Base-by-base conservation (phyloP, 805 yeast genomes). In the Naumovozyma baii region DNA sequence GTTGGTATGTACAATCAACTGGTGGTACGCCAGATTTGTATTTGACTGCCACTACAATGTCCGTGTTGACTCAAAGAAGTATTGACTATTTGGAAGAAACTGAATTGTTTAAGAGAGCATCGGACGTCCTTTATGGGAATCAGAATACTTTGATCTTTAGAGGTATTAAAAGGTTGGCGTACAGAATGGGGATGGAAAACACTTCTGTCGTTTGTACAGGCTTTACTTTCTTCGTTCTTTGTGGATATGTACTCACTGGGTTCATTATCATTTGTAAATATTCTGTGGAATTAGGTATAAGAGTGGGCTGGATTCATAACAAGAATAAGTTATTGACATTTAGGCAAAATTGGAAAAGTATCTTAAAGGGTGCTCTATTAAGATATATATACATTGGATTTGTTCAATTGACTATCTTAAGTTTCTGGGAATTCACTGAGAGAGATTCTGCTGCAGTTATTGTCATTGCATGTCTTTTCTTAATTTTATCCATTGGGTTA, bases 391-490 rank as follows among this genome's bases (percentile, higher is more conserved):
- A 74, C 51, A 84, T 88, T 54, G 95, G 94, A 0, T 86, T 84
- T 61, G 78, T 94, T 2, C 94, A 87, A 59, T 62, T 88, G 41
- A 68, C 78, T 12, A 74, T 86, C 37, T 69, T 88, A 39, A 78
- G 94, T 8, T 68, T 86, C 39, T 88, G 94, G 92, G 95, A 88
- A 64, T 87, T 85, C 59, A 75, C 81, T 3, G 71, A 70, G 51
- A 64, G 72, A 39, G 96, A 88, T 54, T 86, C 96, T 1, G 81
- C 94, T 0, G 96, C 95, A 1, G 85, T 88, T 29, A 75, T 88
- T 42, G 88, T 85, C 3, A 63, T 85, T 44, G 88, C 95, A 2
- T 79, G 74, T 29, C 62, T 88, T 34, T 78, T 84, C 61, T 64
- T 88, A 30, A 35, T 85, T 1, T 62, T 80, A 40, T 68, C 83